A percentile compares a stretch with the other conserved stretches of the same genome.
Conservation (phyloP, 495 filamentous ascomycete species). For the Aspergillus sclerotiicarbonarius region DNA sequence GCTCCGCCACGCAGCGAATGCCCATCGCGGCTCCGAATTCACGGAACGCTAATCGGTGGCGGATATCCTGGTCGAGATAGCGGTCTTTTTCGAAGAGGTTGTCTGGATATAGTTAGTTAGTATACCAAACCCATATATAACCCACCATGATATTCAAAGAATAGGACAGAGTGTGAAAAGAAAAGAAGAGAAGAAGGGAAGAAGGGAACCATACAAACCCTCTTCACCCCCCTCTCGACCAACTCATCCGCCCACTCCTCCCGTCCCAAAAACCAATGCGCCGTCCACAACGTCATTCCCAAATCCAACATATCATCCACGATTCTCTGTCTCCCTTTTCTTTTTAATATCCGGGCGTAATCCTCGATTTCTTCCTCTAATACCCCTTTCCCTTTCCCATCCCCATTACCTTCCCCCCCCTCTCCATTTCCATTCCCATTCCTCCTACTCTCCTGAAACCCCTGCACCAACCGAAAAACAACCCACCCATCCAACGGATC, state of each 20-base stretch:
- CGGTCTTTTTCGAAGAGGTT: constrained; percentile 41
- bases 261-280: constrained; percentile 54
- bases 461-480: constrained; percentile 54
- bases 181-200: constrained; percentile 3
- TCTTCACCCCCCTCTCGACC: constrained; percentile 41
- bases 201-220: constrained; percentile 32
- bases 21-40: constrained; percentile 63
- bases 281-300: constrained; percentile 66
- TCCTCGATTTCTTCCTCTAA: constrained; percentile 55
- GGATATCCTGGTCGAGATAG: constrained; percentile 39
- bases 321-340: constrained; percentile 47
- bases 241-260: constrained; percentile 54
- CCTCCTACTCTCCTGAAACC: too few relatives aligned
- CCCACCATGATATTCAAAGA: too few relatives aligned
- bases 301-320: constrained; percentile 58
- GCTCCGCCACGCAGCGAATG: constrained; percentile 47
- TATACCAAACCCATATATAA: not conserved
- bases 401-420: too few relatives aligned
- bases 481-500: constrained; percentile 63
- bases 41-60: constrained; percentile 56
- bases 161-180: too few relatives aligned
- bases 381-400: constrained; percentile 51
- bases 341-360: constrained; percentile 55
- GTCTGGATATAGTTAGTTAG: constrained; percentile 22
- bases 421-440: constrained; percentile 19